These are phyloP conservation scores for Saturnispora hagleri DNA, from an alignment of 805 yeast species.

Conservation along the genomic window DNA sequence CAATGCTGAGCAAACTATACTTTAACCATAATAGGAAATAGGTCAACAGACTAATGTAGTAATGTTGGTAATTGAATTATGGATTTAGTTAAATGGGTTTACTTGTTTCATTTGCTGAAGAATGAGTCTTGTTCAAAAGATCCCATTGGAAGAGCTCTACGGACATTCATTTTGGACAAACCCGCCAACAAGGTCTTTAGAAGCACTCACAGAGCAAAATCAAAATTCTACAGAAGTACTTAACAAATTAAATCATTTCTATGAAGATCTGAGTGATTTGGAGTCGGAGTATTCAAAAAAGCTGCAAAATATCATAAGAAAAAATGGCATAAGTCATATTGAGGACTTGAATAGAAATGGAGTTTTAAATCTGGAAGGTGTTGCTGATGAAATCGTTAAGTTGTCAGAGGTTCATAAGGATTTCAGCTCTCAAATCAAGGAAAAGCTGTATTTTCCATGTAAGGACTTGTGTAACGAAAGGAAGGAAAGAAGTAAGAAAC, in stretches of 20 bases:
- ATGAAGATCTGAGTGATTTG: conserved; percentile 47
- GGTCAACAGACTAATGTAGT: neutral
- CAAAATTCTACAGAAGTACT: conserved; percentile 51
- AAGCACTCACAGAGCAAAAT: conserved; percentile 45
- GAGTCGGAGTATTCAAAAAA: conserved; percentile 66
- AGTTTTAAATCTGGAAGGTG: neutral
- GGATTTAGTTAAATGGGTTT: neutral
- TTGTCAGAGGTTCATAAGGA: conserved; percentile 49
- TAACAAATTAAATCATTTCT: conserved; percentile 39
- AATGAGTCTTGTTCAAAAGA: neutral
- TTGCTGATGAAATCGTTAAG: conserved; percentile 13
- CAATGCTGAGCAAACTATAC: neutral
- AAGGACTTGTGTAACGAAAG: conserved; percentile 42
- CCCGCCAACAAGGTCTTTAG: conserved; percentile 10
- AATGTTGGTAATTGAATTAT: neutral
- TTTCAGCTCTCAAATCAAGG: conserved; percentile 39
- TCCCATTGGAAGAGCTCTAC: neutral
- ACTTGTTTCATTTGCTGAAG: neutral
- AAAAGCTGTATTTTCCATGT: conserved; percentile 45
- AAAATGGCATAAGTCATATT: conserved; percentile 28
- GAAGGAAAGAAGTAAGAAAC: conserved; percentile 44
- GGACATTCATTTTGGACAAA: conserved; percentile 5
- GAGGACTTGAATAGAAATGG: conserved; percentile 4
- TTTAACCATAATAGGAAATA: neutral
- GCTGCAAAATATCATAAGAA: conserved; percentile 34